Evolutionary conservation across 1,284 basidiomycete genomes (phyloP).

Genomic region (Naganishia sp.): DNA sequence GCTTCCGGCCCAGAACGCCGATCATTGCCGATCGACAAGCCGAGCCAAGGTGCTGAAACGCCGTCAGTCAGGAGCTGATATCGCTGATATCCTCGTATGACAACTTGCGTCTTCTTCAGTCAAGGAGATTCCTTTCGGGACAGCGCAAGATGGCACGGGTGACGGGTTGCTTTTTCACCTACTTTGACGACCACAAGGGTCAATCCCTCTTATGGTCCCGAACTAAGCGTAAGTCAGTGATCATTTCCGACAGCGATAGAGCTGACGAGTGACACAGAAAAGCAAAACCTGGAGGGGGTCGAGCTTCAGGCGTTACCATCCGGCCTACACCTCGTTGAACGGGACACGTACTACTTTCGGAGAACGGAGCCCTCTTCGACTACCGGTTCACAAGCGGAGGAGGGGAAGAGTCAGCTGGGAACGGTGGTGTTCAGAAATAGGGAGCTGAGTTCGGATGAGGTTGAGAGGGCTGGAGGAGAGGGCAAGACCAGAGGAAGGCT

Average conservation of each 20-base stretch:
- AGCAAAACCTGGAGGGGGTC: conserved; percentile 19
- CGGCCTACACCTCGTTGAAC: conserved; percentile 32
- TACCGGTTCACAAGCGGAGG: background rate
- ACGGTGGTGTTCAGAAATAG: conserved; percentile 29
- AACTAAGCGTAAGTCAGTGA: background rate
- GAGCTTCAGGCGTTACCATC: conserved; percentile 34
- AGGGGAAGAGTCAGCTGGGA: conserved; percentile 18
- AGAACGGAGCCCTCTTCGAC: background rate
- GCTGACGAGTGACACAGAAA: conserved; percentile 1
- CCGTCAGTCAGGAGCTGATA: no score
- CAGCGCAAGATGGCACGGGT: conserved; percentile 2
- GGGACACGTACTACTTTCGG: conserved; percentile 32
- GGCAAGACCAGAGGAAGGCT: conserved; percentile 28
- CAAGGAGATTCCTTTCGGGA: background rate
- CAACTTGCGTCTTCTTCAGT: background rate
- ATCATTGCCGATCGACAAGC: conserved; percentile 28
- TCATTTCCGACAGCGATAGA: background rate
- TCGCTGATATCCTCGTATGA: no score
- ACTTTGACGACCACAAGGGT: conserved; percentile 35
- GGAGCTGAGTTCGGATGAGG: conserved; percentile 22
- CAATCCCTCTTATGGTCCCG: conserved; percentile 32
- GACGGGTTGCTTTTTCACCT: conserved; percentile 27
- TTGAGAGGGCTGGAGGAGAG: conserved; percentile 25
- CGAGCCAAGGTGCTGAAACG: background rate
- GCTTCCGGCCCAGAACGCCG: conserved; percentile 11